Evolutionary conservation across 179 eudicot genomes (phyloP).

Genomic region (Heliamphora pulchella): DNA sequence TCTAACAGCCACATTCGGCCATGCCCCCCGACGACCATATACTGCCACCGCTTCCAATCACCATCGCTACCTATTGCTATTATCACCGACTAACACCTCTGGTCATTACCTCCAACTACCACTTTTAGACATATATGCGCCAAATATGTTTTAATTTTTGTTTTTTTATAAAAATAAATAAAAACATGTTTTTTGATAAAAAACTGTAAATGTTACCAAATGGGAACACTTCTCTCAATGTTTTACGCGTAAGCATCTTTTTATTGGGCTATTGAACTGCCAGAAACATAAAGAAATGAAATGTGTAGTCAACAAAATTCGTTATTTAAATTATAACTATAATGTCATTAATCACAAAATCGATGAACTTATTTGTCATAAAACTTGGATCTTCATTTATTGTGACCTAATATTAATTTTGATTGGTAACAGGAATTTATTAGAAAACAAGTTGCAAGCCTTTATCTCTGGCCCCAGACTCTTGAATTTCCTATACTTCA

Average conservation of each 20-base stretch:
- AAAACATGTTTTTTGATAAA: too few relatives aligned
- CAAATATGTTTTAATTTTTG: too few relatives aligned
- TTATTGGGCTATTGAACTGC: background rate
- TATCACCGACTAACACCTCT: too few relatives aligned
- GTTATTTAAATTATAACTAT: background rate
- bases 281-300: background rate
- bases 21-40: too few relatives aligned
- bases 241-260: background rate
- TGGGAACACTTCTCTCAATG: background rate
- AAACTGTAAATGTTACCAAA: too few relatives aligned
- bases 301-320: background rate
- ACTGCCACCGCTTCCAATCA: too few relatives aligned
- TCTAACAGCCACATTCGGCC: too few relatives aligned
- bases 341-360: background rate
- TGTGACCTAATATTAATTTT: background rate
- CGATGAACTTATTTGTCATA: background rate
- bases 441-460: constrained; percentile 64
- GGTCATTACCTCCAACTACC: too few relatives aligned
- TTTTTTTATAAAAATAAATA: too few relatives aligned
- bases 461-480: constrained; percentile 84
- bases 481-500: constrained; percentile 83
- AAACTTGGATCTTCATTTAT: background rate
- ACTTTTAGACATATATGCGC: too few relatives aligned
- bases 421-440: constrained; percentile 54
- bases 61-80: too few relatives aligned